Evolutionary conservation across 2,329 filamentous ascomycete genomes (phyloP).

Genomic region (Xylariales sp.): DNA sequence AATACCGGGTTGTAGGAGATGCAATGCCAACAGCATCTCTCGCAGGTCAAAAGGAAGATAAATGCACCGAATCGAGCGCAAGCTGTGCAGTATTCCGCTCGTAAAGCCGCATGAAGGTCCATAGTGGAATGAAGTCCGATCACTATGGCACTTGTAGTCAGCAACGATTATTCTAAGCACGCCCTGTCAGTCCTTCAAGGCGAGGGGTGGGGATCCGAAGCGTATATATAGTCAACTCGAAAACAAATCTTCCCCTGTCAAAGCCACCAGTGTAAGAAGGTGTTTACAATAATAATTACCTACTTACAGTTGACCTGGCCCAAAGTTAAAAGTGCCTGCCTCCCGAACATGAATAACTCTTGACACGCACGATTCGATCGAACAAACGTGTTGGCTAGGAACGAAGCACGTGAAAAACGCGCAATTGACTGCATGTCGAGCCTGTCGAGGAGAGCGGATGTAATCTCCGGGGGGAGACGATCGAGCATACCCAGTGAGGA

Average conservation of each 20-base stretch:
- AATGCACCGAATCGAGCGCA: slow-evolving; percentile 13
- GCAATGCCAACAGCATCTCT: slow-evolving; percentile 19
- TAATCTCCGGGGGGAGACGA: slow-evolving; percentile 12
- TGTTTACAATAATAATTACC: no score
- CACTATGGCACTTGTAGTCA: background rate
- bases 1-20: background rate
- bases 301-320: background rate
- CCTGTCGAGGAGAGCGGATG: background rate
- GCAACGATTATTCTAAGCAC: no score
- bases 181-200: no score
- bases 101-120: slow-evolving; percentile 4
- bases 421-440: slow-evolving; percentile 20
- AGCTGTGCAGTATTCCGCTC: background rate
- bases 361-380: slow-evolving; percentile 3
- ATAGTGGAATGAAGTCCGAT: slow-evolving; percentile 2
- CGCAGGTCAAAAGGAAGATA: slow-evolving; percentile 16
- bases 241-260: no score
- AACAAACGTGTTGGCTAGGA: background rate
- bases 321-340: slow-evolving; percentile 8
- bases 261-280: no score
- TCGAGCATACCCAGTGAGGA: slow-evolving; percentile 14
- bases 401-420: slow-evolving; percentile 10
- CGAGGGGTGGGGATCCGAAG: no score
- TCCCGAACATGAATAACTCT: slow-evolving; percentile 1
- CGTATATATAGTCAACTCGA: no score